These are phyloP conservation scores for Penicillium glabrum DNA, from an alignment of 2,329 filamentous ascomycete species.

Conservation along the genomic window DNA sequence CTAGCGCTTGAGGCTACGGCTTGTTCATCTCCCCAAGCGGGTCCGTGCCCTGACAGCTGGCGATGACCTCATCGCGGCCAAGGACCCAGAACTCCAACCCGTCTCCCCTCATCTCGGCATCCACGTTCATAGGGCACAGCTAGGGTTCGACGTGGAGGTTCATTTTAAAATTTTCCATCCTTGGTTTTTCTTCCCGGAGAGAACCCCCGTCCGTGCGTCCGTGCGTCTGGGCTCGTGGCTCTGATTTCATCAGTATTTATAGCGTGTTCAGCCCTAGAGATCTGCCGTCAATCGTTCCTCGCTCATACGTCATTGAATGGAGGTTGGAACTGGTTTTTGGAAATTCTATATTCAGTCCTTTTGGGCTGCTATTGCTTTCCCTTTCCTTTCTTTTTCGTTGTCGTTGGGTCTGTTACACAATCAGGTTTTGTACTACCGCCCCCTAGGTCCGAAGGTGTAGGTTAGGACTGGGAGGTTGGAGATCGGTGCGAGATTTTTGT, in stretches of 20 bases:
- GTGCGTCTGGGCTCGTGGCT: background rate
- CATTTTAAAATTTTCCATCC: background rate
- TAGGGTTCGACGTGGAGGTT: background rate
- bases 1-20: background rate
- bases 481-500: background rate
- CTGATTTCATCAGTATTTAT: background rate
- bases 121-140: background rate
- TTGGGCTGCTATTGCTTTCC: background rate
- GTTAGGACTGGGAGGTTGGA: background rate
- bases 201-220: background rate
- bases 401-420: constrained; percentile 2
- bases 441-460: background rate
- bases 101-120: background rate
- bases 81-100: background rate
- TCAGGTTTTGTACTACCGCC: constrained; percentile 3
- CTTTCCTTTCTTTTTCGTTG: background rate
- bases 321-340: background rate
- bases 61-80: constrained; percentile 18
- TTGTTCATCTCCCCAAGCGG: background rate
- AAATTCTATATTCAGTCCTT: background rate
- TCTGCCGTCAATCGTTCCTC: background rate
- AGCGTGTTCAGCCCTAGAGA: background rate
- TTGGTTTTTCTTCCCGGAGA: background rate
- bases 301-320: background rate
- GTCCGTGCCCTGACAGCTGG: constrained; percentile 13